Conservation (phyloP, 306 rosid genomes). For the Citrullus colocynthis region DNA sequence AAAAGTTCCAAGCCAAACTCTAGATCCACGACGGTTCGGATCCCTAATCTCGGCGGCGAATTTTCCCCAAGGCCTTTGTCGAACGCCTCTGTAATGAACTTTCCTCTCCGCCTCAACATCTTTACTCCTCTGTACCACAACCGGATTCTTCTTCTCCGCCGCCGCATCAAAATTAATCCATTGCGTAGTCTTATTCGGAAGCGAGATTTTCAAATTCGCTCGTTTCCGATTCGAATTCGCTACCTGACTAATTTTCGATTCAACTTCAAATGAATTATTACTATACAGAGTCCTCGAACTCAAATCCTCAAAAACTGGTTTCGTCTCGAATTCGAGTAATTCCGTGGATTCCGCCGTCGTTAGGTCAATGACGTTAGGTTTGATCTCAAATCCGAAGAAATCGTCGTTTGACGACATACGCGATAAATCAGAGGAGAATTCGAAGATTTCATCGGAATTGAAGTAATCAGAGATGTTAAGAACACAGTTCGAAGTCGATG, state of each 20-base stretch:
- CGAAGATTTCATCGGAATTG: slow-evolving; percentile 5
- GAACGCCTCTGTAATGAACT: slow-evolving; percentile 46
- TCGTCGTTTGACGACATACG: background rate
- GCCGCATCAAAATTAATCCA: slow-evolving; percentile 34
- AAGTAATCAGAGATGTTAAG: slow-evolving; percentile 4
- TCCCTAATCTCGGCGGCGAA: slow-evolving; percentile 67
- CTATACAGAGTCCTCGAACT: background rate
- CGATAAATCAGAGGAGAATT: slow-evolving; percentile 9
- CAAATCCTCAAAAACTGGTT: background rate
- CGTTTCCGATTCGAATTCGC: slow-evolving; percentile 22
- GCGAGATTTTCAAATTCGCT: slow-evolving; percentile 32
- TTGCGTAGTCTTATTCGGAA: slow-evolving; percentile 40
- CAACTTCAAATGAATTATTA: background rate
- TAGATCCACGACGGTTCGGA: slow-evolving; percentile 52
- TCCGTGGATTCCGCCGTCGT: slow-evolving; percentile 5
- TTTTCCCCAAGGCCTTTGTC: slow-evolving; percentile 68
- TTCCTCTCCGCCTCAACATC: background rate
- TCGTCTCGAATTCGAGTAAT: slow-evolving; percentile 2
- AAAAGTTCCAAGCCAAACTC: slow-evolving; percentile 65
- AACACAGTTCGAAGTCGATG: slow-evolving; percentile 17
- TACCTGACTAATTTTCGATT: background rate
- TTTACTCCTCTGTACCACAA: background rate
- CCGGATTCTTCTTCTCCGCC: background rate
- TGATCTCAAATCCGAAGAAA: slow-evolving; percentile 20
- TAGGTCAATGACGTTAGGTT: slow-evolving; percentile 23